Evolutionary conservation across 1,284 basidiomycete species (phyloP).

Genomic region (Hemileia vastatrix): DNA sequence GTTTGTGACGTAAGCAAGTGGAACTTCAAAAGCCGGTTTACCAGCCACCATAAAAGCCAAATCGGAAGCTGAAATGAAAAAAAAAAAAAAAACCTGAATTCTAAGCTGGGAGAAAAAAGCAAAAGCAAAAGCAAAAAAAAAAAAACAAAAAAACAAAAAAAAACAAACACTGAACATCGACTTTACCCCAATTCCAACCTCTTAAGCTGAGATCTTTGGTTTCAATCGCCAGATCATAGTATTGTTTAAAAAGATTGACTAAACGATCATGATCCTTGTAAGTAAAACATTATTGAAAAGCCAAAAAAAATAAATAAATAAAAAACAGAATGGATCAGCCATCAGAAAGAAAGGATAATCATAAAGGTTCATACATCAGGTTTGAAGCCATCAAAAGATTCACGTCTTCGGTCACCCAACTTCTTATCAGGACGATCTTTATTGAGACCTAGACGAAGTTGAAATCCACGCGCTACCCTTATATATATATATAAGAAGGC

Average conservation of each 20-base stretch:
- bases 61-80: slow-evolving; percentile 58
- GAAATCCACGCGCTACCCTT: slow-evolving; percentile 80
- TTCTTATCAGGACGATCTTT: slow-evolving; percentile 51
- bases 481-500: not conserved
- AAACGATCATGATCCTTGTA: slow-evolving; percentile 70
- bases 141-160: not conserved
- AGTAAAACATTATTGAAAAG: not conserved
- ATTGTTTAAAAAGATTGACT: slow-evolving; percentile 63
- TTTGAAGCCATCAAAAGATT: slow-evolving; percentile 88
- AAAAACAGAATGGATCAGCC: not conserved
- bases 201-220: slow-evolving; percentile 76
- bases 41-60: slow-evolving; percentile 82
- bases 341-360: slow-evolving; percentile 1
- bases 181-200: slow-evolving; percentile 98
- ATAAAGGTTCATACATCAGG: slow-evolving; percentile 58
- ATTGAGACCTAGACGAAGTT: slow-evolving; percentile 70
- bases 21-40: slow-evolving; percentile 83
- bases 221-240: slow-evolving; percentile 77
- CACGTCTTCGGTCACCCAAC: slow-evolving; percentile 47
- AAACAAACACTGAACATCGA: slow-evolving; percentile 74
- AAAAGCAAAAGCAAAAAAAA: not conserved
- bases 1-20: slow-evolving; percentile 78
- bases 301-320: not conserved
- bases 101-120: not conserved
- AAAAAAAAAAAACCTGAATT: slow-evolving; percentile 9